These are phyloP conservation scores for Vigna nakashimae DNA, from an alignment of 306 rosid species.

Conservation along the genomic window DNA sequence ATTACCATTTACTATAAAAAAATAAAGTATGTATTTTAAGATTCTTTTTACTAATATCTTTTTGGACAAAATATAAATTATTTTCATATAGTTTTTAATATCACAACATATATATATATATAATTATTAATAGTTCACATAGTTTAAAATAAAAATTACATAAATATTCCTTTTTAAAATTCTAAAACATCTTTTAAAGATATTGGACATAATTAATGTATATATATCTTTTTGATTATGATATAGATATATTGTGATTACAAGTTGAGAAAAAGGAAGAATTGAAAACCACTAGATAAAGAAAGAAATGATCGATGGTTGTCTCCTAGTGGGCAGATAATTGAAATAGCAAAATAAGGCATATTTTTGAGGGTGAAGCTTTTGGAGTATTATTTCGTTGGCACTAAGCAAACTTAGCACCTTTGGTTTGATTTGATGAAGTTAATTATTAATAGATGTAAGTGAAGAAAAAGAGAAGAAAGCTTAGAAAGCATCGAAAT, in stretches of 20 bases:
- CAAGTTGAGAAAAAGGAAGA: constrained; percentile 33
- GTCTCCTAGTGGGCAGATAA: constrained; percentile 41
- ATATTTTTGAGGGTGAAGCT: background rate
- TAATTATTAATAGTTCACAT: too few relatives aligned
- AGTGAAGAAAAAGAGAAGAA: constrained; percentile 18
- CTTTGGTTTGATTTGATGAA: constrained; percentile 28
- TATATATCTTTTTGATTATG: constrained; percentile 15
- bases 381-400: background rate
- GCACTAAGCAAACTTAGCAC: constrained; percentile 29
- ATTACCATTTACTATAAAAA: background rate
- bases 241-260: background rate
- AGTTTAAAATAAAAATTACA: too few relatives aligned
- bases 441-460: constrained; percentile 9
- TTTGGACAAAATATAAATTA: too few relatives aligned
- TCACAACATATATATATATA: too few relatives aligned
- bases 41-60: background rate
- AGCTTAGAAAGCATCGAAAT: background rate
- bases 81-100: too few relatives aligned
- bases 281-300: constrained; percentile 15
- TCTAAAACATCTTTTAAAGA: too few relatives aligned
- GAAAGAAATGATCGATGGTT: constrained; percentile 45
- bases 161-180: too few relatives aligned
- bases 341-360: constrained; percentile 35
- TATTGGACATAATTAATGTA: background rate
- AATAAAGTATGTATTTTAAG: background rate